These are phyloP conservation scores for Kokia cookei DNA, from an alignment of 441 rosid species.

Conservation along the genomic window DNA sequence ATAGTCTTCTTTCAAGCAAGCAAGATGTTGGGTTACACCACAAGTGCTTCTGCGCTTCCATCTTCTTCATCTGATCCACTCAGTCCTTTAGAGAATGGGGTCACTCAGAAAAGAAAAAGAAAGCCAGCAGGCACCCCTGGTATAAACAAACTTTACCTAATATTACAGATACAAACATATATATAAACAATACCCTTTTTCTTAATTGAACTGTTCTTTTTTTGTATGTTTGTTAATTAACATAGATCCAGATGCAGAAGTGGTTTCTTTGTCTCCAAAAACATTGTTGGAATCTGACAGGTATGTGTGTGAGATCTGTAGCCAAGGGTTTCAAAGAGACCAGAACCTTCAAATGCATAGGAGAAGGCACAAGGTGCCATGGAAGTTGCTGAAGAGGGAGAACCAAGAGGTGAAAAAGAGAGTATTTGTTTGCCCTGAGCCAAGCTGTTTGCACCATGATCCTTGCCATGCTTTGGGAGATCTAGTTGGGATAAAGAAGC, in stretches of 20 bases:
- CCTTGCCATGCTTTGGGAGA: conserved; percentile 95
- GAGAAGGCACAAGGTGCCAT: conserved; percentile 90
- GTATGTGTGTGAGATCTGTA: conserved; percentile 92
- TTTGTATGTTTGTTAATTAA: not conserved
- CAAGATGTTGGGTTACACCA: conserved; percentile 30
- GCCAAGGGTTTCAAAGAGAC: conserved; percentile 92
- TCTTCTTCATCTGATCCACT: conserved; percentile 50
- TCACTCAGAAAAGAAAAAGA: conserved; percentile 63
- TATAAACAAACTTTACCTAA: conserved; percentile 8
- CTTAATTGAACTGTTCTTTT: not conserved
- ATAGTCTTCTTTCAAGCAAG: not conserved
- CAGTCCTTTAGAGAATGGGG: conserved; percentile 46
- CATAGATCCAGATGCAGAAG: conserved; percentile 93
- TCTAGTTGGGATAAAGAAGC: conserved; percentile 93
- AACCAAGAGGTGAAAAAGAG: conserved; percentile 65
- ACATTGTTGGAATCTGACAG: conserved; percentile 80
- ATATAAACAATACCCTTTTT: not conserved
- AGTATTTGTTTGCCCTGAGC: conserved; percentile 90
- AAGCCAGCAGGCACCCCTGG: conserved; percentile 97
- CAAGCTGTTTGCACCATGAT: conserved; percentile 84
- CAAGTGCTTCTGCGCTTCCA: conserved; percentile 22
- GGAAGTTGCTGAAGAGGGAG: conserved; percentile 90
- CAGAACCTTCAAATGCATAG: conserved; percentile 95
- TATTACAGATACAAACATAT: not conserved
- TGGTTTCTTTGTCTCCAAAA: conserved; percentile 76